These are phyloP conservation scores for Russula sp. DNA, from an alignment of 768 basidiomycete species.

Conservation along the genomic window DNA sequence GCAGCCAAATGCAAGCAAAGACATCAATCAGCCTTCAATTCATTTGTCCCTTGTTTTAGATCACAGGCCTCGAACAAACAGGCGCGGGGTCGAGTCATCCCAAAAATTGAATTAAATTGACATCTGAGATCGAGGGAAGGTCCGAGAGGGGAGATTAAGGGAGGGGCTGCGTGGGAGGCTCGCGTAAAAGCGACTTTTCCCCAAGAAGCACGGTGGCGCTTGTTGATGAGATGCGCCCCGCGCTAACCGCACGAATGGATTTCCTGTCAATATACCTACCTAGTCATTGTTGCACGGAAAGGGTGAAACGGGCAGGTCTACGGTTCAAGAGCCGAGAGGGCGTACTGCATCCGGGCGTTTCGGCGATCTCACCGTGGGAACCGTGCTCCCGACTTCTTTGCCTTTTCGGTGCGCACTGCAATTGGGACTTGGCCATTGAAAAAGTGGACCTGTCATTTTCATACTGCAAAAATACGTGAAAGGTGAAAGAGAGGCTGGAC, in stretches of 20 bases:
- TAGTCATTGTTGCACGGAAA: not conserved
- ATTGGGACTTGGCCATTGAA: not conserved
- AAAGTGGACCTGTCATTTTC: not conserved
- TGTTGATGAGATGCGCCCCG: not conserved
- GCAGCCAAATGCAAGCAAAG: not conserved
- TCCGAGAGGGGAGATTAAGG: not conserved
- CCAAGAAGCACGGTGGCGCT: not conserved
- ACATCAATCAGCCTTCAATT: not conserved
- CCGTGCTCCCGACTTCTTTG: not conserved
- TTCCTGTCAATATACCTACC: not conserved
- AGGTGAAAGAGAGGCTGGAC: not conserved
- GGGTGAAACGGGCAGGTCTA: not conserved
- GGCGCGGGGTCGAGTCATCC: not conserved
- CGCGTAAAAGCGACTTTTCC: not conserved
- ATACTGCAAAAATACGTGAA: not conserved
- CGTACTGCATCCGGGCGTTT: not conserved
- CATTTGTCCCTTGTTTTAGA: not conserved
- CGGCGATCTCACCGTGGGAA: not conserved
- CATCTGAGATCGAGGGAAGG: not conserved
- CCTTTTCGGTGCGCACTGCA: not conserved
- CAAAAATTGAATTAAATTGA: not conserved
- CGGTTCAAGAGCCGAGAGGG: not conserved
- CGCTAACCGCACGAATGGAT: not conserved
- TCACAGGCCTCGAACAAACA: not conserved
- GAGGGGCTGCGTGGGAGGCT: constrained; percentile 1